A percentile compares a stretch with the other conserved stretches of the same genome.
Conservation (phyloP, 768 basidiomycete genomes). For the Phallus indusiatus region DNA sequence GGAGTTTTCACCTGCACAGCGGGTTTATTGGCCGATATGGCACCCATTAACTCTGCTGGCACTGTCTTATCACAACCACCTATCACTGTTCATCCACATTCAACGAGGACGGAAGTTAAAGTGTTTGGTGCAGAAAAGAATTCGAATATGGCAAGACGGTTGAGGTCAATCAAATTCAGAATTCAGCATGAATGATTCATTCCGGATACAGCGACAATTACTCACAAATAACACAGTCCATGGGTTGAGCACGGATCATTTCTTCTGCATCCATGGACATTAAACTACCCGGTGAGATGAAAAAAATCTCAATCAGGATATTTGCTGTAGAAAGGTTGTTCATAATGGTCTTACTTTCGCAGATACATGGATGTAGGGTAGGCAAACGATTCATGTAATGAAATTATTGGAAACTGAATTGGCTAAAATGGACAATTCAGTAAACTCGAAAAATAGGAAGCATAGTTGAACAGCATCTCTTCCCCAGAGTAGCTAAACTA, state of each 20-base stretch:
- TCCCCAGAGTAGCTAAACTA: no score
- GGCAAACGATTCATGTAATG: slow-evolving; percentile 18
- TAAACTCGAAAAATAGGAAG: not conserved
- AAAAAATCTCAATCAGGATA: no score
- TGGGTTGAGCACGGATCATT: slow-evolving; percentile 19
- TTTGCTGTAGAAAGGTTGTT: no score
- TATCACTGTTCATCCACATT: not conserved
- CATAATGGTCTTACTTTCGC: slow-evolving; percentile 10
- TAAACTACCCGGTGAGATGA: slow-evolving; percentile 5
- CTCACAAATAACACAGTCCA: slow-evolving; percentile 19
- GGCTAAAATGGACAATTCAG: slow-evolving; percentile 5
- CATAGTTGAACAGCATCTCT: not conserved
- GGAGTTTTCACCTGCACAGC: slow-evolving; percentile 11
- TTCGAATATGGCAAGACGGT: not conserved
- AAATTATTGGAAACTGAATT: slow-evolving; percentile 18
- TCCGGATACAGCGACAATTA: not conserved
- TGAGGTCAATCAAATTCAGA: not conserved
- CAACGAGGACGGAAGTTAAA: not conserved
- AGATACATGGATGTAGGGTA: slow-evolving; percentile 19
- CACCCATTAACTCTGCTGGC: slow-evolving; percentile 22
- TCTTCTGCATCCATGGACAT: slow-evolving; percentile 21
- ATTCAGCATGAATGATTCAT: not conserved
- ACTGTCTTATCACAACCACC: slow-evolving; percentile 19
- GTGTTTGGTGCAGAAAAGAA: not conserved
- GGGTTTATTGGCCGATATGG: slow-evolving; percentile 17